Evolutionary conservation across 257 asterid species (phyloP), one percentile per base, ranked within the genome.

Genomic region (Marsdenia floribunda): DNA sequence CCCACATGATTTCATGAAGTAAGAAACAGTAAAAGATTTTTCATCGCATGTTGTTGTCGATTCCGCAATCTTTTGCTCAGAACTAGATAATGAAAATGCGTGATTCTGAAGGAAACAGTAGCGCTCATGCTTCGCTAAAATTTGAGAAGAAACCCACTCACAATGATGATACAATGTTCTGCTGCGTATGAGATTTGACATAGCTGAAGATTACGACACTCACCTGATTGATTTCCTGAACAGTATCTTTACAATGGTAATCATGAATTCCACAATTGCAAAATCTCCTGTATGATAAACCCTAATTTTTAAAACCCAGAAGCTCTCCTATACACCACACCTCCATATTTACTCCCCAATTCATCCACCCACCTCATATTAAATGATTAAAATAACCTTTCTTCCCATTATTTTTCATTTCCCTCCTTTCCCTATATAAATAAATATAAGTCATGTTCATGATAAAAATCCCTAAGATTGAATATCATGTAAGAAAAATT

Each of bases 1-100:
- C 71, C 83, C 83, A 68, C 61, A 53, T 24, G 78, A 64, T 54
- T 75, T 61, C 18, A 78, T 78, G 71, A 82, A 57, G 75, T 75
- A 82, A 58, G 77, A 70, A 44, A 79, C 73, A 4, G 77, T 74
- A 47, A 59, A 77, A 18, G 40, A 60, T 3, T 13, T 5, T 42
- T 44, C 26, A 15, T 13, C 19, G 33, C 12, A 19, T 37, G 15
- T 26, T 52, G 21, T 0, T 3, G 3, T 16, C 35, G 59, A 6
- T 26, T 61, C 12, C 26, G 16, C 15, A 9, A 37, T 33, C 52
- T 44, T 35, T 38, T 49, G 18, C 19, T 12, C 5, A 21, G 61
- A 70, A 26, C 73, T 66, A 16, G 77, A 26, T 42, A 44, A 16
- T 14, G 71, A 63, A 52, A 46, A 37, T 8, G 38, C 22, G 40